A percentile compares a stretch with the other conserved stretches of the same genome.
Conservation (phyloP, 2,329 filamentous ascomycete species). For the Pseudocercospora vitis region DNA sequence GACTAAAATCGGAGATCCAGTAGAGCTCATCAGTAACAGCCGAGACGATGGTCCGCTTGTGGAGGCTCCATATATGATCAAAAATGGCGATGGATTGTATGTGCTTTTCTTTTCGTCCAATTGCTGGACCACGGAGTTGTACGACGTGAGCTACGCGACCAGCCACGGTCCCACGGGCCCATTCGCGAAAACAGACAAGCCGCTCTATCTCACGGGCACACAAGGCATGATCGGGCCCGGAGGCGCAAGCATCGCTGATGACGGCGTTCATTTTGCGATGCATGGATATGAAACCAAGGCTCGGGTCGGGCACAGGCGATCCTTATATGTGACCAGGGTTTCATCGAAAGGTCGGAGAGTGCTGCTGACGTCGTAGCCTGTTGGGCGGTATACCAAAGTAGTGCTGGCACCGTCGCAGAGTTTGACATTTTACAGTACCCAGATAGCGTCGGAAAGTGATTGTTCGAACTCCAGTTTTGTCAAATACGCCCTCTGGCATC, state of each 20-base stretch:
- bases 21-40: constrained; percentile 28
- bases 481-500: not conserved
- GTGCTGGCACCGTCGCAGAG: not conserved
- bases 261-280: constrained; percentile 18
- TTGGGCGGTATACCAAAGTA: not conserved
- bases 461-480: not conserved
- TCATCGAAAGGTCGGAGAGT: constrained; percentile 8
- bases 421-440: not conserved
- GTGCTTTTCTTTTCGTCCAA: constrained; percentile 32
- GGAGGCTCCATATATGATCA: constrained; percentile 32
- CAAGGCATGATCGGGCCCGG: constrained; percentile 32
- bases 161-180: constrained; percentile 15
- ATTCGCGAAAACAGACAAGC: constrained; percentile 14
- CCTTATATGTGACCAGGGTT: constrained; percentile 20
- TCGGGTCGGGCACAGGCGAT: constrained; percentile 13
- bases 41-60: constrained; percentile 30
- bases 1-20: constrained; percentile 26
- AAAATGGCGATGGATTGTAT: constrained; percentile 26
- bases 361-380: not conserved
- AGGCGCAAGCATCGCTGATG: constrained; percentile 16
- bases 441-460: not conserved
- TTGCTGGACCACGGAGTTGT: constrained; percentile 28
- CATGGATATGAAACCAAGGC: constrained; percentile 20
- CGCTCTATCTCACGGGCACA: constrained; percentile 22
- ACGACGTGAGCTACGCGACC: constrained; percentile 21